Evolutionary conservation across 441 rosid species (phyloP).

Genomic region (Iberis amara): DNA sequence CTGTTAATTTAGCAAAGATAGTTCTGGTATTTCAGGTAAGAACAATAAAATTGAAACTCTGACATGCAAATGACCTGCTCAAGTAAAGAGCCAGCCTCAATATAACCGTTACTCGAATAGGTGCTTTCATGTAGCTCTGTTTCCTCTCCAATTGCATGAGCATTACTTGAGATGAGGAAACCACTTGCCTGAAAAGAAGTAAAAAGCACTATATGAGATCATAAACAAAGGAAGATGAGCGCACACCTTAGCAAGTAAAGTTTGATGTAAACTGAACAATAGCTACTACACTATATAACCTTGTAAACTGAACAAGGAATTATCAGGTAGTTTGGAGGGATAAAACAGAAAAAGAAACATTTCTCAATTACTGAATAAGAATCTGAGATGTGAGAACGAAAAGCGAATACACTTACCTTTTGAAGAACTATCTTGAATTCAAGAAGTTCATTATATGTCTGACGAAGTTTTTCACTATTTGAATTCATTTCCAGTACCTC

Average conservation of each 20-base stretch:
- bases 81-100: conserved; percentile 62
- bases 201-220: conserved; percentile 10
- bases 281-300: conserved; percentile 11
- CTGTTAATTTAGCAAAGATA: conserved; percentile 23
- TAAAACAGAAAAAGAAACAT: background rate
- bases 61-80: conserved; percentile 62
- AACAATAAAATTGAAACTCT: conserved; percentile 24
- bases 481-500: conserved; percentile 92
- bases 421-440: conserved; percentile 94
- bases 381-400: conserved; percentile 21
- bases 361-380: conserved; percentile 7
- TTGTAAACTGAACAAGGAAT: conserved; percentile 3
- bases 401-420: conserved; percentile 49
- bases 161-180: conserved; percentile 74
- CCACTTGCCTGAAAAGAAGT: conserved; percentile 60
- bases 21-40: conserved; percentile 20
- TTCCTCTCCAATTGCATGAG: conserved; percentile 58
- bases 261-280: conserved; percentile 5
- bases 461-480: conserved; percentile 87
- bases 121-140: conserved; percentile 75
- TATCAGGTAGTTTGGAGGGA: conserved; percentile 6
- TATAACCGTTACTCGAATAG: conserved; percentile 43
- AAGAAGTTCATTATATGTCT: conserved; percentile 81
- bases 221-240: conserved; percentile 9
- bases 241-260: conserved; percentile 2